Conservation (phyloP, 805 yeast species). For the Saccharomycopsis capsularis region DNA sequence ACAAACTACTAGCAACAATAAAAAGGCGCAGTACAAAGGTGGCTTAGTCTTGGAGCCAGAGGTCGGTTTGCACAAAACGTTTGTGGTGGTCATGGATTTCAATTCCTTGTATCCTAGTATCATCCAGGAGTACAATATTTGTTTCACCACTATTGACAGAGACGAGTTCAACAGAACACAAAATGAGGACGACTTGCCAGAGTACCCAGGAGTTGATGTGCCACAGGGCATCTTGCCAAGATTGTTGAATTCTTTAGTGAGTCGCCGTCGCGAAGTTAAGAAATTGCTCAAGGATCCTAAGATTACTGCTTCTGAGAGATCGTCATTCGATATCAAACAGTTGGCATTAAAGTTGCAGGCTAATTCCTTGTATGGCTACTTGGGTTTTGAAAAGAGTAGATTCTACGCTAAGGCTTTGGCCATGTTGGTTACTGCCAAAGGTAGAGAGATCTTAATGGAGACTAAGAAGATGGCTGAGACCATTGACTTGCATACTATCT, state of each 20-base stretch:
- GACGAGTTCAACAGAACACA: constrained; percentile 33
- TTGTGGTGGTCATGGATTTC: constrained; percentile 93
- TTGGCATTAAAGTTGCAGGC: constrained; percentile 95
- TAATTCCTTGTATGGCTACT: constrained; percentile 99
- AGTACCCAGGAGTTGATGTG: constrained; percentile 51
- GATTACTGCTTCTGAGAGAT: constrained; percentile 53
- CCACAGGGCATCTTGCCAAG: constrained; percentile 81
- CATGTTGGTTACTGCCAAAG: constrained; percentile 89
- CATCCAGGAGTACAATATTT: constrained; percentile 93
- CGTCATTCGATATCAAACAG: constrained; percentile 91
- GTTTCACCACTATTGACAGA: constrained; percentile 91
- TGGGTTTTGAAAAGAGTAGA: constrained; percentile 85
- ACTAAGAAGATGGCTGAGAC: constrained; percentile 90
- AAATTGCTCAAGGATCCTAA: constrained; percentile 70
- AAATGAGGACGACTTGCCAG: constrained; percentile 56
- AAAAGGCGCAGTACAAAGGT: constrained; percentile 78
- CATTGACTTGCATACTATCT: constrained; percentile 75
- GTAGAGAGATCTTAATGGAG: constrained; percentile 90
- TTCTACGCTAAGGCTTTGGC: constrained; percentile 96
- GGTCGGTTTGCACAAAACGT: constrained; percentile 85
- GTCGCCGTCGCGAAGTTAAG: constrained; percentile 90
- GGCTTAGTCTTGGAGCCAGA: constrained; percentile 97
- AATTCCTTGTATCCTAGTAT: constrained; percentile 95
- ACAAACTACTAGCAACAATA: constrained; percentile 43
- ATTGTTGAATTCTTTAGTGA: constrained; percentile 73